These are phyloP conservation scores for Trichoderma oligosporum DNA, from an alignment of 2,329 filamentous ascomycete species.

Conservation along the genomic window DNA sequence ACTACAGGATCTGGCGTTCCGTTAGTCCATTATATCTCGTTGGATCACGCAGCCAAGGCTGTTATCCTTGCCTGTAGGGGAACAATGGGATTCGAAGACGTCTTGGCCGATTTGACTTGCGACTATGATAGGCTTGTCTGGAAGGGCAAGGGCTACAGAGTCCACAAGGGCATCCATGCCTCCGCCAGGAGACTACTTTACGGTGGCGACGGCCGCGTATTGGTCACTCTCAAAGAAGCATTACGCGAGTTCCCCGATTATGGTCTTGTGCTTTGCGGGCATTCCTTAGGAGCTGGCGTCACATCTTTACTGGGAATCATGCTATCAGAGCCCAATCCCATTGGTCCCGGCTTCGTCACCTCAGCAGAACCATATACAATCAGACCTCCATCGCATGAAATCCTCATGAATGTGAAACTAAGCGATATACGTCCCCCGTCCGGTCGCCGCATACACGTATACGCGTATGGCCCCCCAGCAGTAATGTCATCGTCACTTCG, in stretches of 20 bases:
- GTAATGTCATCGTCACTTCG: conserved; percentile 68
- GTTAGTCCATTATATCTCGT: conserved; percentile 67
- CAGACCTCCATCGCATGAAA: conserved; percentile 36
- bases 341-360: conserved; percentile 60
- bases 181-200: conserved; percentile 65
- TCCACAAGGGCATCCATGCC: conserved; percentile 71
- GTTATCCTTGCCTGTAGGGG: conserved; percentile 70
- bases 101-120: conserved; percentile 70
- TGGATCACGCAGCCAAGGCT: conserved; percentile 68
- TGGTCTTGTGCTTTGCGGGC: conserved; percentile 64
- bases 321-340: conserved; percentile 59
- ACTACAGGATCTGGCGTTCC: conserved; percentile 64
- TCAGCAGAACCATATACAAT: conserved; percentile 46
- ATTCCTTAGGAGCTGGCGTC: conserved; percentile 66
- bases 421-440: conserved; percentile 55
- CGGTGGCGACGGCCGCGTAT: conserved; percentile 62
- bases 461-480: conserved; percentile 71
- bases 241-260: conserved; percentile 66
- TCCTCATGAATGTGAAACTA: conserved; percentile 26
- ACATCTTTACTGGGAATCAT: conserved; percentile 68
- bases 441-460: conserved; percentile 71
- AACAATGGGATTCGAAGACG: conserved; percentile 69
- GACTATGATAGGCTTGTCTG: conserved; percentile 65
- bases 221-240: conserved; percentile 62
- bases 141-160: conserved; percentile 62